Evolutionary conservation across 2,329 filamentous ascomycete species (phyloP).

Genomic region (Dendrostoma leiphaemia): DNA sequence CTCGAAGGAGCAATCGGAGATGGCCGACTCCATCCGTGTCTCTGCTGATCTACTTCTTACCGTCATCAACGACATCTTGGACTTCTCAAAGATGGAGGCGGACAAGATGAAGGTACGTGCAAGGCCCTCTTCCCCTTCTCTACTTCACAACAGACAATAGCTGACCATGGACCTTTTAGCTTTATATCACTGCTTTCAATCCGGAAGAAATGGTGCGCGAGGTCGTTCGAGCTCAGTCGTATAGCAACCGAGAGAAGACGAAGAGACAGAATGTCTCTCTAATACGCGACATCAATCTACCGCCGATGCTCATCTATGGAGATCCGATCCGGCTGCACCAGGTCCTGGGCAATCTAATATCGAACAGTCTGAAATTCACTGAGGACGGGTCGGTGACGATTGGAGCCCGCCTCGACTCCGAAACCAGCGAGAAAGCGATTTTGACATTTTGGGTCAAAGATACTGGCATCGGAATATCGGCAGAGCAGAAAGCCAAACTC

Average conservation of each 20-base stretch:
- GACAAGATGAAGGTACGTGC: slow-evolving; percentile 66
- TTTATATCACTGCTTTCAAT: slow-evolving; percentile 70
- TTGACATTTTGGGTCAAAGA: slow-evolving; percentile 85
- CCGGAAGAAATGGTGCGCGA: slow-evolving; percentile 66
- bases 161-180: slow-evolving; percentile 23
- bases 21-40: slow-evolving; percentile 81
- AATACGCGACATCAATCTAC: slow-evolving; percentile 67
- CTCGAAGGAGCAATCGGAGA: slow-evolving; percentile 75
- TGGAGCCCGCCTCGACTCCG: slow-evolving; percentile 68
- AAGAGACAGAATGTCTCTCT: slow-evolving; percentile 63
- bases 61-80: slow-evolving; percentile 93
- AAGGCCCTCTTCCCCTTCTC: not conserved
- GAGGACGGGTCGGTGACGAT: slow-evolving; percentile 84
- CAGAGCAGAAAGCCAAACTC: slow-evolving; percentile 77
- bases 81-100: slow-evolving; percentile 92
- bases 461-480: slow-evolving; percentile 87
- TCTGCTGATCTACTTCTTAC: slow-evolving; percentile 85
- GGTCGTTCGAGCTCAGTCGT: slow-evolving; percentile 64
- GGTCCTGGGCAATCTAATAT: slow-evolving; percentile 78
- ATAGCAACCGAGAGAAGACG: slow-evolving; percentile 63
- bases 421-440: slow-evolving; percentile 67
- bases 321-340: slow-evolving; percentile 67
- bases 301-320: slow-evolving; percentile 70
- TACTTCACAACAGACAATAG: not conserved
- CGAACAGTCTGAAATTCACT: slow-evolving; percentile 93